Percentiles rank a stretch among this genome's conserved stretches.
phyloP scores from a whole-genome alignment of 257 asterid genomes.

The Rhazya stricta region DNA sequence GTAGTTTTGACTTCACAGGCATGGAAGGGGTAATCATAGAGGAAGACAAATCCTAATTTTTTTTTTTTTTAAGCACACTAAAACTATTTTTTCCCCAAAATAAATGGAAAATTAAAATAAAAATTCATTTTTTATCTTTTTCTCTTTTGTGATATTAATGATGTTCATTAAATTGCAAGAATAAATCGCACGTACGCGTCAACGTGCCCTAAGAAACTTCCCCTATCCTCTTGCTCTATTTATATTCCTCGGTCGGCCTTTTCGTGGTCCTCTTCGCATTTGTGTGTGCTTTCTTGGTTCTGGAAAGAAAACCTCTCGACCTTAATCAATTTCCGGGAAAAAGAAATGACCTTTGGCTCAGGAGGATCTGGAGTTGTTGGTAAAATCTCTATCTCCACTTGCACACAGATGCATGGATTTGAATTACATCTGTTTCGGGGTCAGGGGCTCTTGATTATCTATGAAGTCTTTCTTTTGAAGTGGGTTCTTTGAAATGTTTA shows the following conservation, averaged over 20 bases:
- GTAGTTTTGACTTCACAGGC: no score
- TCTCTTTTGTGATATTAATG: no score
- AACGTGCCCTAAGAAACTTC: not conserved
- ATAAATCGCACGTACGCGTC: no score
- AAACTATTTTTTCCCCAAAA: no score
- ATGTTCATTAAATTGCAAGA: no score
- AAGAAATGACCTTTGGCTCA: slow-evolving; percentile 27
- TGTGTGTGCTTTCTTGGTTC: not conserved
- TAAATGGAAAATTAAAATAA: no score
- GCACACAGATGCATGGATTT: not conserved
- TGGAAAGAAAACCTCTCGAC: not conserved
- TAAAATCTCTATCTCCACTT: not conserved
- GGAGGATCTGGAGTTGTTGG: slow-evolving; percentile 37
- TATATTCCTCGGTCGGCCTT: not conserved
- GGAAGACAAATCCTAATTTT: no score
- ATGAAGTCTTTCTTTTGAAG: not conserved
- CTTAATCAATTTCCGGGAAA: not conserved
- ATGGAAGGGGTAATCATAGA: no score
- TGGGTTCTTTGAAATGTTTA: not conserved
- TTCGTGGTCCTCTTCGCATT: not conserved
- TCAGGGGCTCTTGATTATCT: not conserved
- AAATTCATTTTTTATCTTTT: no score
- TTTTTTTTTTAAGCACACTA: no score
- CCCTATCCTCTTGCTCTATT: not conserved
- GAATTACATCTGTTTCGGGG: not conserved